These are phyloP conservation scores for Penicillium chermesinum DNA, from an alignment of 495 filamentous ascomycete genomes.

Conservation along the genomic window DNA sequence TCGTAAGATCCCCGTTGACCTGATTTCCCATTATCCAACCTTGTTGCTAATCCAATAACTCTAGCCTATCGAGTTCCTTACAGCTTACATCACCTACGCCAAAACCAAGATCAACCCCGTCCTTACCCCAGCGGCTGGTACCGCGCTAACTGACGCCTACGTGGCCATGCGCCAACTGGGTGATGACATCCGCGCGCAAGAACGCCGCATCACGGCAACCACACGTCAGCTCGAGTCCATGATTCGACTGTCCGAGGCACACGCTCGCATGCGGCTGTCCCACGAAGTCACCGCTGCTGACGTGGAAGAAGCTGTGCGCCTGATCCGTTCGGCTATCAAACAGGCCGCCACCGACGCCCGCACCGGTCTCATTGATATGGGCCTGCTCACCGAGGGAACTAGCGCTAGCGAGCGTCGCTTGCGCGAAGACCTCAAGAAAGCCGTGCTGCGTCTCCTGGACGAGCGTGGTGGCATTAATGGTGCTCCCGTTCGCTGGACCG, in stretches of 20 bases:
- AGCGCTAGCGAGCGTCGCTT: conserved; percentile 75
- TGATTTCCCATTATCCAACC: conserved; percentile 13
- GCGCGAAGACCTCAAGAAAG: conserved; percentile 79
- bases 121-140: conserved; percentile 69
- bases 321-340: conserved; percentile 94
- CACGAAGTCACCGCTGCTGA: conserved; percentile 70
- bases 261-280: conserved; percentile 93
- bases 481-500: conserved; percentile 68
- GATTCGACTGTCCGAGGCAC: conserved; percentile 93
- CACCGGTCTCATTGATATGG: conserved; percentile 96
- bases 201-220: conserved; percentile 95
- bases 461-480: conserved; percentile 58
- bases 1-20: conserved; percentile 51
- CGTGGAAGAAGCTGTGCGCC: conserved; percentile 82
- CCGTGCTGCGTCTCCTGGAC: conserved; percentile 66
- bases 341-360: conserved; percentile 87
- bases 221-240: conserved; percentile 94
- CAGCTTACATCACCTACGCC: conserved; percentile 95
- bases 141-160: conserved; percentile 79
- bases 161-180: conserved; percentile 95
- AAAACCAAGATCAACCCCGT: conserved; percentile 78
- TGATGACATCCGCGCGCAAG: conserved; percentile 85
- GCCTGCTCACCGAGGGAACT: conserved; percentile 85
- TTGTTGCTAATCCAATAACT: too few relatives aligned
- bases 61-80: conserved; percentile 90